Evolutionary conservation across 257 asterid species (phyloP).

Genomic region (Marsdenia floribunda): DNA sequence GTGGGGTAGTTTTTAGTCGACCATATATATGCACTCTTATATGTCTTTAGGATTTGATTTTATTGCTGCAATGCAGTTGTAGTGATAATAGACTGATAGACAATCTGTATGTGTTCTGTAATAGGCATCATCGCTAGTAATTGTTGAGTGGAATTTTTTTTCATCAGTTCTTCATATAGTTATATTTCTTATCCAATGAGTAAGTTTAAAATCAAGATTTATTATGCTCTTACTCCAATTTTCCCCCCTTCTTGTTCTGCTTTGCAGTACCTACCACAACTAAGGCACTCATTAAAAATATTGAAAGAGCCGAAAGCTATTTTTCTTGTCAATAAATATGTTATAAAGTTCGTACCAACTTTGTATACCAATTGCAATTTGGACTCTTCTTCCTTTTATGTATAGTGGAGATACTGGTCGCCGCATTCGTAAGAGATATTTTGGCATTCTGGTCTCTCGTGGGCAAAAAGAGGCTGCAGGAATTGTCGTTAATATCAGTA

Average conservation of each 20-base stretch:
- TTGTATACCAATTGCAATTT: no score
- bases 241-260: neutral
- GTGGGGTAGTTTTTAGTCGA: neutral
- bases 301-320: neutral
- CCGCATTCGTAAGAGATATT: neutral
- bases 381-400: no score
- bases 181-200: neutral
- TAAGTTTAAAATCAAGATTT: neutral
- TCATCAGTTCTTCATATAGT: neutral
- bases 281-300: neutral
- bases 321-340: neutral
- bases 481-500: neutral
- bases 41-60: constrained; percentile 2
- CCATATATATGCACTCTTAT: neutral
- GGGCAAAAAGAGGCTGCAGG: neutral
- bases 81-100: neutral
- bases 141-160: neutral
- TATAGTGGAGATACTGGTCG: neutral
- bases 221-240: no score
- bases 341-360: neutral
- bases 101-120: neutral
- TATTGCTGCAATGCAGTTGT: neutral
- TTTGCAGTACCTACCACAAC: neutral
- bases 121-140: neutral
- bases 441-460: neutral